phyloP scores from a whole-genome alignment of 768 basidiomycete genomes.

The Agaricus blazei region DNA sequence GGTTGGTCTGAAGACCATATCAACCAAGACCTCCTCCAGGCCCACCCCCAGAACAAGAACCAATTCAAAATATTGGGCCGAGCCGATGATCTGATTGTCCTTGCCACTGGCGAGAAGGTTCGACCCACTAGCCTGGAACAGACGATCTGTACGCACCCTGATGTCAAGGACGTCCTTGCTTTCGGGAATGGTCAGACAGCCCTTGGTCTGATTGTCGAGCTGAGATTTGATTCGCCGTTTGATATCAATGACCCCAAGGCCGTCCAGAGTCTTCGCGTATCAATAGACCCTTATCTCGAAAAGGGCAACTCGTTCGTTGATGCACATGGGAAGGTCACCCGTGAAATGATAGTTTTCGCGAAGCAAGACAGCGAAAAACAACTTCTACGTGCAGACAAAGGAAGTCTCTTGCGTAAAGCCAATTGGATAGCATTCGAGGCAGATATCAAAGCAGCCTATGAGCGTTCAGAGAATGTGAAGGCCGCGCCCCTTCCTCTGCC shows the following conservation, averaged over 20 bases:
- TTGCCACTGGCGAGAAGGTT: constrained; percentile 39
- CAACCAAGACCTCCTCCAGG: constrained; percentile 33
- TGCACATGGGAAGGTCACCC: constrained; percentile 30
- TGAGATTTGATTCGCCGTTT: constrained; percentile 13
- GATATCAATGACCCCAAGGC: constrained; percentile 15
- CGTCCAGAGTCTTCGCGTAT: constrained; percentile 15
- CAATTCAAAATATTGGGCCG: constrained; percentile 33
- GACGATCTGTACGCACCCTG: constrained; percentile 28
- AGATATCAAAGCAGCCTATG: constrained; percentile 30
- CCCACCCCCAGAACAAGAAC: constrained; percentile 23
- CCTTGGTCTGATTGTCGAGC: constrained; percentile 33
- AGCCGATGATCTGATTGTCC: constrained; percentile 36
- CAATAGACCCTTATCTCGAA: constrained; percentile 25
- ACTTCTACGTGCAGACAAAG: constrained; percentile 33
- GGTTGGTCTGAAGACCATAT: constrained; percentile 28
- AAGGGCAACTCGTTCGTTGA: constrained; percentile 30
- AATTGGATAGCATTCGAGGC: constrained; percentile 25
- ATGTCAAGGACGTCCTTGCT: constrained; percentile 30
- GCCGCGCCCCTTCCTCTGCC: constrained; percentile 21
- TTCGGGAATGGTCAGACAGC: constrained; percentile 30
- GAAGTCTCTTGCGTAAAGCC: constrained; percentile 28
- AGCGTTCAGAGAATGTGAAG: constrained; percentile 18
- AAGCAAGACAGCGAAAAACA: constrained; percentile 20
- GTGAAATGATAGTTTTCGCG: constrained; percentile 35
- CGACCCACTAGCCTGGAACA: constrained; percentile 27